phyloP scores from a whole-genome alignment of 495 filamentous ascomycete species.

The Penicillium cosmopolitanum region DNA sequence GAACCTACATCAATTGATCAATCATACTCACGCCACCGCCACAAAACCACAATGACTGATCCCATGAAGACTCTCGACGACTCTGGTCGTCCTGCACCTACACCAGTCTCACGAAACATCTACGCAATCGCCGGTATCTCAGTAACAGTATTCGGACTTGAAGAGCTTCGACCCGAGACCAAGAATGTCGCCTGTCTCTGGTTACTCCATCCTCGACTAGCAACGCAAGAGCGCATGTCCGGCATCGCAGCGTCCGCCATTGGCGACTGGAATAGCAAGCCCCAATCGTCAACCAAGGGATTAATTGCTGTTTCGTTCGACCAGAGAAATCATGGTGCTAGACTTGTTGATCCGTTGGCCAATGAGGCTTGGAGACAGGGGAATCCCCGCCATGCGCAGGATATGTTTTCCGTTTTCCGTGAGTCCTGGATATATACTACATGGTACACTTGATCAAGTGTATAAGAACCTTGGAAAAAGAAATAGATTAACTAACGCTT shows the following conservation, averaged over 20 bases:
- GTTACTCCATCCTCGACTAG: slow-evolving; percentile 81
- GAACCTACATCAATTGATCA: not conserved
- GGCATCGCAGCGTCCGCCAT: slow-evolving; percentile 59
- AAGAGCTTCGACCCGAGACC: slow-evolving; percentile 61
- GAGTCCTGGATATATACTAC: slow-evolving; percentile 25
- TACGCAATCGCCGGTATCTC: slow-evolving; percentile 76
- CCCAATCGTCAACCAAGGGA: slow-evolving; percentile 39
- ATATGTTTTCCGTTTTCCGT: slow-evolving; percentile 77
- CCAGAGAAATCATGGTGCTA: slow-evolving; percentile 84
- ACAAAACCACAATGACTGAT: slow-evolving; percentile 36
- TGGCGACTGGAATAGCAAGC: slow-evolving; percentile 58
- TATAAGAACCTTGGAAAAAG: too few relatives aligned
- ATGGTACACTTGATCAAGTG: too few relatives aligned
- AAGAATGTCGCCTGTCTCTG: slow-evolving; percentile 72
- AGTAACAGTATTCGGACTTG: slow-evolving; percentile 76
- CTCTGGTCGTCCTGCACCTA: slow-evolving; percentile 26
- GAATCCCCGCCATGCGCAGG: slow-evolving; percentile 81
- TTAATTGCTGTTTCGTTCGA: slow-evolving; percentile 85
- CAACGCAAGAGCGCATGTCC: slow-evolving; percentile 71
- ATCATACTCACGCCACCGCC: not conserved
- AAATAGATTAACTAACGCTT: not conserved
- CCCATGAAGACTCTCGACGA: slow-evolving; percentile 39
- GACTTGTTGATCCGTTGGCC: slow-evolving; percentile 57
- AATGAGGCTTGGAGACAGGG: slow-evolving; percentile 81
- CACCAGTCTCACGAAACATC: slow-evolving; percentile 60